These are phyloP conservation scores for Sporormia fimetaria DNA, from an alignment of 495 filamentous ascomycete species.

Conservation along the genomic window DNA sequence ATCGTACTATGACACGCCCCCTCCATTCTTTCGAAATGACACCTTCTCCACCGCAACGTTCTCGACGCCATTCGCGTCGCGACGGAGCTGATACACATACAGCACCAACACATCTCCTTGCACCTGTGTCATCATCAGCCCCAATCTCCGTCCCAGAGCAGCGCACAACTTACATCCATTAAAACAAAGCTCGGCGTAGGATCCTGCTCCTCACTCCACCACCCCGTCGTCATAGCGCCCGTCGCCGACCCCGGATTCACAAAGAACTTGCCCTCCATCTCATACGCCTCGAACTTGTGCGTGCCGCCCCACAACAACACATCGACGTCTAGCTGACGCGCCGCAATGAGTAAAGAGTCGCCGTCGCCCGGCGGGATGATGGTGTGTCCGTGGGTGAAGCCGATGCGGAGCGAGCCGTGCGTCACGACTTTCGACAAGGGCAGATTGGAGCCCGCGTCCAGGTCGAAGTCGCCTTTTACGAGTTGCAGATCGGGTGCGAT, in stretches of 20 bases:
- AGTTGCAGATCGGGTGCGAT: slow-evolving; percentile 92
- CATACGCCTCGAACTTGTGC: slow-evolving; percentile 93
- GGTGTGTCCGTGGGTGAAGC: slow-evolving; percentile 93
- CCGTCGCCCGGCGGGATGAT: slow-evolving; percentile 86
- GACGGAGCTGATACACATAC: slow-evolving; percentile 94
- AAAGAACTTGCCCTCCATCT: slow-evolving; percentile 98
- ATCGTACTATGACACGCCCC: slow-evolving; percentile 23
- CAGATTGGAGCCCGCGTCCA: slow-evolving; percentile 80
- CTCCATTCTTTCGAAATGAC: slow-evolving; percentile 75
- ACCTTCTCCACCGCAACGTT: slow-evolving; percentile 97
- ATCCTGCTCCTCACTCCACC: slow-evolving; percentile 62
- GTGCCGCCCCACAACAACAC: slow-evolving; percentile 97
- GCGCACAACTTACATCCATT: slow-evolving; percentile 65
- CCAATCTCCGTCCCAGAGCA: neutral
- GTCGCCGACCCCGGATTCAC: slow-evolving; percentile 95
- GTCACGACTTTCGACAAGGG: slow-evolving; percentile 88
- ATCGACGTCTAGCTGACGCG: slow-evolving; percentile 92
- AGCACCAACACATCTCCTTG: slow-evolving; percentile 95
- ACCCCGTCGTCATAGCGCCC: slow-evolving; percentile 66
- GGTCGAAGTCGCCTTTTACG: slow-evolving; percentile 87
- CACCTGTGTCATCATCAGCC: slow-evolving; percentile 45
- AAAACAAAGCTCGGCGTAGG: slow-evolving; percentile 91
- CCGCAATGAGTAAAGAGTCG: slow-evolving; percentile 83
- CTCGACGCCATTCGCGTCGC: slow-evolving; percentile 76
- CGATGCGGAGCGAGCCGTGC: slow-evolving; percentile 85